These are phyloP conservation scores for Hygrocybe coccinea DNA, from an alignment of 768 basidiomycete genomes.

Conservation along the genomic window DNA sequence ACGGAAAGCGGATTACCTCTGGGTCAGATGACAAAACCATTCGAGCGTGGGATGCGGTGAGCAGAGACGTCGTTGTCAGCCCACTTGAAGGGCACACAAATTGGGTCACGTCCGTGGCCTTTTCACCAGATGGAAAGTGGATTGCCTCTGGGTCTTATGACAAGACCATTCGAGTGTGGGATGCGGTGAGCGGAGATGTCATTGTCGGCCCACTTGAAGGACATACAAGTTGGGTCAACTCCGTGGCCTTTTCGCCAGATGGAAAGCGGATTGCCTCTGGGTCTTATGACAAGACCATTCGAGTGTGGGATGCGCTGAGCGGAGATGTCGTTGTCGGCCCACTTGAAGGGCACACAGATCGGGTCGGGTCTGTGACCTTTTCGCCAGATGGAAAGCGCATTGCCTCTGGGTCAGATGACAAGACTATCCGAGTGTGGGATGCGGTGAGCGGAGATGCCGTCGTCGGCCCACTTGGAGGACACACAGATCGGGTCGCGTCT, in stretches of 20 bases:
- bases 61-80: conserved; percentile 6
- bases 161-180: neutral
- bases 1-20: conserved; percentile 14
- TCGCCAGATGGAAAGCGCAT: conserved; percentile 15
- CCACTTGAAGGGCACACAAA: conserved; percentile 1
- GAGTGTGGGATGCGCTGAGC: conserved; percentile 25
- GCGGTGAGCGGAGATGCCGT: conserved; percentile 11
- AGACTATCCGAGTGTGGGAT: neutral
- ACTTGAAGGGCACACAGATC: neutral
- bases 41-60: conserved; percentile 3
- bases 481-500: neutral
- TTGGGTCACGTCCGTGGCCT: conserved; percentile 10
- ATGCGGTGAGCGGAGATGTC: conserved; percentile 11
- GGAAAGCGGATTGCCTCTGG: conserved; percentile 7
- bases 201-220: neutral
- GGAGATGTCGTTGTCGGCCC: too few species aligned
- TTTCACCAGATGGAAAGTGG: conserved; percentile 13
- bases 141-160: conserved; percentile 16
- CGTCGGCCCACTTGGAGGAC: neutral
- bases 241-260: too few species aligned
- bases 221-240: neutral
- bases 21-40: conserved; percentile 8
- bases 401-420: conserved; percentile 13
- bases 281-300: conserved; percentile 13
- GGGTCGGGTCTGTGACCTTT: conserved; percentile 11